Evolutionary conservation across 225 moss, liverwort and hornwort species (phyloP).

Genomic region (Pleurozium schreberi): DNA sequence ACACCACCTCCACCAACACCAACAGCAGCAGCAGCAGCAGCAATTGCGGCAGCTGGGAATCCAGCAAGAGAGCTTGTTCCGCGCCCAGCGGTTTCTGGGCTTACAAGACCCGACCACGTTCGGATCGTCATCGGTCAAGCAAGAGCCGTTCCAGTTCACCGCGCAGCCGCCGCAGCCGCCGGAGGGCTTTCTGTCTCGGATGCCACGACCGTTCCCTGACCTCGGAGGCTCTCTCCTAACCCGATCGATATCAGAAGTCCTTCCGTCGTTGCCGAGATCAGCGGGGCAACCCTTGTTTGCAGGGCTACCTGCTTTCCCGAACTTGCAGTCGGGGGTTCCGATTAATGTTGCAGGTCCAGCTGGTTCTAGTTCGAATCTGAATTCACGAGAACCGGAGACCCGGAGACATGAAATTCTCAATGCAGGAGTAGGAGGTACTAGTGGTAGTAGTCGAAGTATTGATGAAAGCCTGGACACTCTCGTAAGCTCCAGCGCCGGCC

Average conservation of each 20-base stretch:
- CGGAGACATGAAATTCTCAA: background rate
- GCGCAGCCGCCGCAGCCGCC: background rate
- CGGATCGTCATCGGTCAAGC: conserved; percentile 8
- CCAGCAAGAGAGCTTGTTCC: conserved; percentile 25
- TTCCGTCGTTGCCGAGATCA: background rate
- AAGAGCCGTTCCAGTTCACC: conserved; percentile 31
- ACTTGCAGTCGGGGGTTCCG: background rate
- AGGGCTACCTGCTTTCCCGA: conserved; percentile 7
- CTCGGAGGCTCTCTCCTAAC: background rate
- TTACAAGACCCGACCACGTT: conserved; percentile 9
- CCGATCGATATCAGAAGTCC: background rate
- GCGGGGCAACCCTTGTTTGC: background rate
- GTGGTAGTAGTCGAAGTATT: background rate
- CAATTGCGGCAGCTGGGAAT: conserved; percentile 3
- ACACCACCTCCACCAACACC: background rate
- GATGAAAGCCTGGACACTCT: conserved; percentile 32
- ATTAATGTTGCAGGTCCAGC: background rate
- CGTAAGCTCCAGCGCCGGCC: conserved; percentile 15
- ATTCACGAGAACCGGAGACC: background rate
- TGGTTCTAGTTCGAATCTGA: background rate
- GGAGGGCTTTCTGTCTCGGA: conserved; percentile 4
- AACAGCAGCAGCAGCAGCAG: background rate
- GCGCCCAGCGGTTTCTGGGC: conserved; percentile 32
- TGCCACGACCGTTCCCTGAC: background rate
- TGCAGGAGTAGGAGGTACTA: conserved; percentile 2